Evolutionary conservation across 352 stramenopile genomes (phyloP), one percentile per base, ranked within the genome.

Genomic region (Globisporangium perplexum): DNA sequence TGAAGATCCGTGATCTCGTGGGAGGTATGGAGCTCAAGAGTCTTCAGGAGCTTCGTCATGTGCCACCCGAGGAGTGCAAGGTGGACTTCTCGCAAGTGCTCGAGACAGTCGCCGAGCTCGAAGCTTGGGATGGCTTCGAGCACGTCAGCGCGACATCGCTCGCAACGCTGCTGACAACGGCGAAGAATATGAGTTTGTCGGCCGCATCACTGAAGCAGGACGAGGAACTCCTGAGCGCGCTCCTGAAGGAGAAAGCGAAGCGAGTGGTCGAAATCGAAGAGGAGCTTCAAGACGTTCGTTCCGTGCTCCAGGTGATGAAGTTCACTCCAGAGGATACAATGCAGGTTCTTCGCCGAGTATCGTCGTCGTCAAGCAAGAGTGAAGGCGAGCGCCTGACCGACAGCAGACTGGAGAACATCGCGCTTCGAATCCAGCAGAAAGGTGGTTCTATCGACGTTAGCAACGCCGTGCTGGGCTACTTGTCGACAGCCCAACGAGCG

Each of bases 161-260:
- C 4, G 10, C 55, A 6, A 35, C 45, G 5, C 4, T 39, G 1
- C 43, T 82, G 39, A 35, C 17, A n/a, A 41, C n/a, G 24, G 60
- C 39, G 18, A 53, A 50, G 33, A 47, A 28, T 20, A 54, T 57
- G n/a, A 45, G 52, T 12, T 45, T 84, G 11, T 70, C 68, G 18
- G 50, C 22, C 7, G 41, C 50, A 36, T 62, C 50, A 33, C 49
- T 76, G 22, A 63, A 71, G 24, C 63, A 63, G 30, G 73, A 85
- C 26, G 57, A 76, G 15, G 47, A 68, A 39, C 23, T 89, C 33
- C 38, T 88, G 22, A 74, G 66, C 20, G 56, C 55, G 2, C 62
- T 94, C 36, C 53, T 80, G 22, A 73, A 75, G 39, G 81, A 92
- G 43, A 90, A 91, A 49, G 60, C 68, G 6, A 80, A 73, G 39